Conservation (phyloP, 257 asterid genomes). For the Solanum infundibuliforme region DNA sequence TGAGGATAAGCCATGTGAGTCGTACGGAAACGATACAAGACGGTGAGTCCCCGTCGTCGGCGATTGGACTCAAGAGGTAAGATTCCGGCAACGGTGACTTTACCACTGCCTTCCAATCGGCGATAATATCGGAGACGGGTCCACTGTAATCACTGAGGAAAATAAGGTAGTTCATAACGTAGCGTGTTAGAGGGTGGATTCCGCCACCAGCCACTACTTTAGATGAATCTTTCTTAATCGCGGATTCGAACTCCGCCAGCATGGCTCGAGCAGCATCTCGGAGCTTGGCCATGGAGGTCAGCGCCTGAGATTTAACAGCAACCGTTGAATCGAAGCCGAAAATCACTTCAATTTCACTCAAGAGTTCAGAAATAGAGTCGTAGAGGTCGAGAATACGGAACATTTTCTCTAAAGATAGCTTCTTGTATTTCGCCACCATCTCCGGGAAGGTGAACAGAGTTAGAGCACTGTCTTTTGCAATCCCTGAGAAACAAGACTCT, state of each 20-base stretch:
- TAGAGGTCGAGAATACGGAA: constrained; percentile 65
- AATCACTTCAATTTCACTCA: constrained; percentile 58
- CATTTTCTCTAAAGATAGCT: constrained; percentile 63
- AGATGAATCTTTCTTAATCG: constrained; percentile 70
- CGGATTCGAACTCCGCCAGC: constrained; percentile 59
- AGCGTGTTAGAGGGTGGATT: constrained; percentile 79
- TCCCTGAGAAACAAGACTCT: constrained; percentile 55
- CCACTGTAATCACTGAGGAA: constrained; percentile 78
- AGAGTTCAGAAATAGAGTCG: constrained; percentile 51
- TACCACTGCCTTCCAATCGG: constrained; percentile 36
- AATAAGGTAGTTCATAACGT: constrained; percentile 79
- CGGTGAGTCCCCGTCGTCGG: constrained; percentile 14
- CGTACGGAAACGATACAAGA: constrained; percentile 35
- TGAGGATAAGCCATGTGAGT: constrained; percentile 71
- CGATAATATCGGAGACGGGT: constrained; percentile 47
- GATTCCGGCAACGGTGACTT: constrained; percentile 53
- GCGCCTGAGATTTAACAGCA: constrained; percentile 44
- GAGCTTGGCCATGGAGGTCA: constrained; percentile 46
- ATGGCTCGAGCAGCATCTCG: constrained; percentile 56
- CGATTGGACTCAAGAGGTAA: constrained; percentile 35
- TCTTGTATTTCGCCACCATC: constrained; percentile 44
- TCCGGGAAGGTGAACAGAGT: constrained; percentile 45
- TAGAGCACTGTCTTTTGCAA: constrained; percentile 41
- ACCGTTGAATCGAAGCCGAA: constrained; percentile 39
- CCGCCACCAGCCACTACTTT: constrained; percentile 51